These are phyloP conservation scores for Symbiodinium pilosum DNA, from an alignment of 73 alveolate genomes.

Conservation along the genomic window DNA sequence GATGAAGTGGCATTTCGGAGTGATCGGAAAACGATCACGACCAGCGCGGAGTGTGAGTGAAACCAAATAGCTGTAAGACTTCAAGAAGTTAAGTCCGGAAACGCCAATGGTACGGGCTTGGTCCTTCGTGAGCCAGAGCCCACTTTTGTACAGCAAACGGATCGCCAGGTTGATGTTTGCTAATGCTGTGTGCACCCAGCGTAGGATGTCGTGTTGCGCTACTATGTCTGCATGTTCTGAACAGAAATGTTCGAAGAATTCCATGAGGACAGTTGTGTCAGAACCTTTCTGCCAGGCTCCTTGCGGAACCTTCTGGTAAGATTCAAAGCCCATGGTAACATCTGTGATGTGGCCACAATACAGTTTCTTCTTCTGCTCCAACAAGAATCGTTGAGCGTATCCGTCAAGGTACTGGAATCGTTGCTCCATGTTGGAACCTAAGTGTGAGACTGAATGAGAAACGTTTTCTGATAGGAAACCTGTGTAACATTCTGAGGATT, in stretches of 20 bases:
- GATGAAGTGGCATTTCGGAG: background rate
- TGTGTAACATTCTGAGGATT: background rate
- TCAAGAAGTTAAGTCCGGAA: background rate
- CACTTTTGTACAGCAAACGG: background rate
- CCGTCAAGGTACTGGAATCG: background rate
- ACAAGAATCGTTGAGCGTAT: background rate
- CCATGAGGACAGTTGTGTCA: background rate
- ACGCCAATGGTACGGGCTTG: background rate
- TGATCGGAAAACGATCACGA: background rate
- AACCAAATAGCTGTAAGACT: background rate
- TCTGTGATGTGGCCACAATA: background rate
- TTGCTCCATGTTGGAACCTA: background rate
- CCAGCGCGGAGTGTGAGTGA: background rate
- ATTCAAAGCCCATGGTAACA: background rate
- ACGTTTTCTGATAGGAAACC: no score
- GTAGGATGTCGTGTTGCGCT: background rate
- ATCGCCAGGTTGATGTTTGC: background rate
- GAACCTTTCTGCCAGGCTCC: background rate
- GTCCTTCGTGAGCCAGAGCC: background rate
- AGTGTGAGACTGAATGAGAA: no score
- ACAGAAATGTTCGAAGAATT: background rate
- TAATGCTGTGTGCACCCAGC: background rate
- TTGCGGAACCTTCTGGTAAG: background rate
- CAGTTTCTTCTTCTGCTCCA: background rate
- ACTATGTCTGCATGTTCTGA: background rate